These are phyloP conservation scores for Fusarium verticillioides DNA, from an alignment of 2,329 filamentous ascomycete species.

Conservation along the genomic window DNA sequence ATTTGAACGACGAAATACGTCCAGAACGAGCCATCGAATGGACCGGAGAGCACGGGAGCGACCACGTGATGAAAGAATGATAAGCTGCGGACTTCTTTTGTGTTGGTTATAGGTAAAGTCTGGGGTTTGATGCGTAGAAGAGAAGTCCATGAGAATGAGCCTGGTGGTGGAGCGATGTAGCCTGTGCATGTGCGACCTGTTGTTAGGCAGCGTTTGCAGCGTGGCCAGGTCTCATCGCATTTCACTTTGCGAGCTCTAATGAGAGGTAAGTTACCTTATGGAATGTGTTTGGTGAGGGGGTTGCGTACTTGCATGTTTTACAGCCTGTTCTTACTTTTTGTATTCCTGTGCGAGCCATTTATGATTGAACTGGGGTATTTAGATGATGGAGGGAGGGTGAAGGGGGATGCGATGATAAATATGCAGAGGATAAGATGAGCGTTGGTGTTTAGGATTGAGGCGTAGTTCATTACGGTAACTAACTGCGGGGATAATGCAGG, in stretches of 20 bases:
- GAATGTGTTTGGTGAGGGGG: background rate
- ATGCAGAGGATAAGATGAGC: background rate
- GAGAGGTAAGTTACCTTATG: background rate
- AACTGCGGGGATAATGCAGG: background rate
- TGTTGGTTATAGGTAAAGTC: constrained; percentile 36
- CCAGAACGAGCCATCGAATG: constrained; percentile 54
- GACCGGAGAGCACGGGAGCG: constrained; percentile 51
- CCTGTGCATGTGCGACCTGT: constrained; percentile 67
- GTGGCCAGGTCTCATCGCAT: constrained; percentile 65
- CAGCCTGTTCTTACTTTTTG: constrained; percentile 60
- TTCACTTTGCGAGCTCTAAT: constrained; percentile 65
- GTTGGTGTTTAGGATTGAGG: constrained; percentile 8
- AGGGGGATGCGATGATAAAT: background rate
- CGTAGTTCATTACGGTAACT: background rate
- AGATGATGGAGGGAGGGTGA: too few relatives aligned
- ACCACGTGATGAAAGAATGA: constrained; percentile 53
- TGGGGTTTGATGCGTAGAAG: constrained; percentile 46
- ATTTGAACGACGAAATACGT: constrained; percentile 54
- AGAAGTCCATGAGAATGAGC: constrained; percentile 49
- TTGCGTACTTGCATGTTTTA: constrained; percentile 64
- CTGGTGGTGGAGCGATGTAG: constrained; percentile 54
- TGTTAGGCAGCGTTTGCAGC: constrained; percentile 61
- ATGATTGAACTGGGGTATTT: background rate
- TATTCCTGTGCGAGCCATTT: constrained; percentile 27
- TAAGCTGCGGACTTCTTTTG: constrained; percentile 47